phyloP scores from a whole-genome alignment of 2,329 filamentous ascomycete genomes.

The Colletotrichum melonis region DNA sequence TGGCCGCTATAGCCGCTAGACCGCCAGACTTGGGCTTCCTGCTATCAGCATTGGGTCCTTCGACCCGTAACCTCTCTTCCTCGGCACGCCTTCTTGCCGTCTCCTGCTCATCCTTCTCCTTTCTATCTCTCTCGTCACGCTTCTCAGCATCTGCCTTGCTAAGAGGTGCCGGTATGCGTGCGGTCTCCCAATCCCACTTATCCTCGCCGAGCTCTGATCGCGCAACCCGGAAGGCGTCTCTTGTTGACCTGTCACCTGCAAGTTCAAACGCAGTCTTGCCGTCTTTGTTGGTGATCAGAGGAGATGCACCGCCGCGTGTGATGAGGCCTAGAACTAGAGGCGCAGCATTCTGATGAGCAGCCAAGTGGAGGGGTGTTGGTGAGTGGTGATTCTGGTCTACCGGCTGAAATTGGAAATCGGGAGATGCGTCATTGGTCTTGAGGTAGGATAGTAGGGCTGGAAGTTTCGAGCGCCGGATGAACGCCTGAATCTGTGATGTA shows the following conservation, averaged over 20 bases:
- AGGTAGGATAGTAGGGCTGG: conserved; percentile 89
- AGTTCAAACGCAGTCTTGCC: conserved; percentile 90
- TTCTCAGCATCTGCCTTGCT: conserved; percentile 77
- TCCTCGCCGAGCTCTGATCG: conserved; percentile 83
- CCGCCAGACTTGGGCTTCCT: conserved; percentile 64
- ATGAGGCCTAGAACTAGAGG: conserved; percentile 84
- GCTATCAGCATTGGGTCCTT: conserved; percentile 69
- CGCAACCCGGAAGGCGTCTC: conserved; percentile 92
- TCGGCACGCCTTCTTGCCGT: conserved; percentile 78
- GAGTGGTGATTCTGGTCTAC: conserved; percentile 80
- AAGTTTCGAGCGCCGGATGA: conserved; percentile 90
- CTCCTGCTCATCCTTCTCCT: conserved; percentile 76
- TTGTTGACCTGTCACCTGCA: conserved; percentile 84
- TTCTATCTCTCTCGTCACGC: conserved; percentile 76
- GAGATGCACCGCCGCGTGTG: conserved; percentile 79
- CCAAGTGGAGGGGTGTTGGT: conserved; percentile 85
- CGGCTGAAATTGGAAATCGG: conserved; percentile 82
- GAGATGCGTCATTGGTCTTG: conserved; percentile 75
- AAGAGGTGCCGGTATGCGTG: conserved; percentile 78
- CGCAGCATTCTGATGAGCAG: conserved; percentile 82
- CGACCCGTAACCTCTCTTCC: conserved; percentile 75
- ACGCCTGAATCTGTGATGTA: conserved; percentile 87
- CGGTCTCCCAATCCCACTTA: conserved; percentile 81
- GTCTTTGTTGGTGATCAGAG: conserved; percentile 76
- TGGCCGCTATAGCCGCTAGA: conserved; percentile 66